Percentiles rank a stretch among this genome's conserved stretches.
Conservation (phyloP, 2,329 filamentous ascomycete genomes). For the Xylaria sp. region DNA sequence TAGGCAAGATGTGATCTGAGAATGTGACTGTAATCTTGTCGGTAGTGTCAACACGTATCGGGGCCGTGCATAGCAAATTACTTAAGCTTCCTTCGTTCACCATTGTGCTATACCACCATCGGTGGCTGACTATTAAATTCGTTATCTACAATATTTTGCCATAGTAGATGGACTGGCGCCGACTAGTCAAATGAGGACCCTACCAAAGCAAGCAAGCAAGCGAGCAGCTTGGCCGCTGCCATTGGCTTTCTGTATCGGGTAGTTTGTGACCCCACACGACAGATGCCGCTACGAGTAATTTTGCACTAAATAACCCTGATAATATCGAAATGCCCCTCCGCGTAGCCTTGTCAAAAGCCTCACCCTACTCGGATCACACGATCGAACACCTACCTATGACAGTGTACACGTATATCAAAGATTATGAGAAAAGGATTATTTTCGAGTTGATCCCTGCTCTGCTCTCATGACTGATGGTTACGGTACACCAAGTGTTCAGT, state of each 20-base stretch:
- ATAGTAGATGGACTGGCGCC: too few relatives aligned
- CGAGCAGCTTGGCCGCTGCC: not conserved
- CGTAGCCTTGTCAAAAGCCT: conserved; percentile 32
- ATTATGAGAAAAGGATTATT: not conserved
- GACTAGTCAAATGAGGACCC: not conserved
- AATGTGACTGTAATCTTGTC: not conserved
- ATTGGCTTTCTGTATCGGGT: not conserved
- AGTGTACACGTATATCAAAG: not conserved
- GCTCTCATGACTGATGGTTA: conserved; percentile 17
- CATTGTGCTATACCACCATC: not conserved
- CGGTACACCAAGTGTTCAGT: not conserved
- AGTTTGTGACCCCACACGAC: conserved; percentile 18
- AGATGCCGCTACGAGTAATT: conserved; percentile 5
- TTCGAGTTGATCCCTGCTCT: not conserved
- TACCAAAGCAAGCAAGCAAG: too few relatives aligned
- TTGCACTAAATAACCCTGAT: conserved; percentile 6
- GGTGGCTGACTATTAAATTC: not conserved
- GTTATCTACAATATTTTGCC: not conserved
- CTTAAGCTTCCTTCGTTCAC: not conserved
- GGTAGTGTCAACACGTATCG: not conserved
- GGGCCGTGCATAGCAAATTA: not conserved
- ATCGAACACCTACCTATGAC: not conserved
- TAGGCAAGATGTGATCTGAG: conserved; percentile 5
- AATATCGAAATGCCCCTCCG: not conserved
- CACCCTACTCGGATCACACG: conserved; percentile 11